These are phyloP conservation scores for Medicago truncatula DNA, from an alignment of 306 rosid species.

Conservation along the genomic window MtrunA17r5.0-ANR NC_053047.1:8688001-8688500, in stretches of 20 bases:
- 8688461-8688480: neutral
- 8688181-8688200: neutral
- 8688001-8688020: conserved; percentile 31
- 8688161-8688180: neutral
- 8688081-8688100: neutral
- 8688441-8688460: neutral
- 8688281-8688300: neutral
- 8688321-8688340: neutral
- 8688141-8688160: neutral
- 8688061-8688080: neutral
- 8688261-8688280: neutral
- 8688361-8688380: neutral
- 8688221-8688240: neutral
- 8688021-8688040: neutral
- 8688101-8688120: neutral
- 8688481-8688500: conserved; percentile 17
- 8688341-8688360: neutral
- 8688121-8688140: neutral
- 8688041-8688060: neutral
- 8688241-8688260: neutral
- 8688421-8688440: neutral
- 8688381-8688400: neutral
- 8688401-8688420: neutral
- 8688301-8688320: neutral
- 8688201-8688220: neutral